Base-by-base conservation (phyloP, 176 grass and related monocot genomes). In the Cenchrus fungigraminus region DNA sequence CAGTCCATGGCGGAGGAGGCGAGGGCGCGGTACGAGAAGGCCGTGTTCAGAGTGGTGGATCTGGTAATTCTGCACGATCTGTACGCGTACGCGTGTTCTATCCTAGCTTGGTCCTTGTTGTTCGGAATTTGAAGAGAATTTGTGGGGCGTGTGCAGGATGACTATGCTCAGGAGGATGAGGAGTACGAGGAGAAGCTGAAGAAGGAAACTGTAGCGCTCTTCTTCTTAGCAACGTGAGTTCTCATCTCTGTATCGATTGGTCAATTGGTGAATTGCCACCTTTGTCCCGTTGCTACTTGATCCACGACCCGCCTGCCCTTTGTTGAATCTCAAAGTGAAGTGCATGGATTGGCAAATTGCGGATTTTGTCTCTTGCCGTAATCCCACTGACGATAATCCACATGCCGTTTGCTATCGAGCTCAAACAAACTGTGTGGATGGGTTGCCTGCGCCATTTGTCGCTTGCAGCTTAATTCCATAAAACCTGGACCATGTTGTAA, bases 161-260 rank as follows among this genome's bases (percentile, higher is more conserved):
- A 94, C 80, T 97, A 94, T 31, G 95, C 95, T 6, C 90, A 92
- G 63, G 95, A 94, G 55, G 95, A 97, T 15, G 90, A 94, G 5
- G 85, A 94, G 56, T 97, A 97, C 57, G 88, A 92, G 82, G 86
- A 91, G 78, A 94, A 97, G 89, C 75, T 97, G 28, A 94, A 87
- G 81, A 97, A 97, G 80, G 95, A 97, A 89, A 87, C 83, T 1
- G 57, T 91, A 11, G 86, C 45, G 31, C 68, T 97, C 15, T 92
- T 97, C 88, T 97, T 97, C 84, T 65, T 97, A 68, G 95, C 95
- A 59, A 97, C 95, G 95, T 97, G 87, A 85, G 90, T 68, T 82
- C 47, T 12, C 14, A 4, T 74, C 8, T 19, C 6, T 57, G 19
- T 5, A 82, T 59, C 69, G 45, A 74, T 83, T 77, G 9, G 37